Base-by-base conservation (phyloP, 2,329 filamentous ascomycete species). In the Tolypocladium cylindrosporum region DNA sequence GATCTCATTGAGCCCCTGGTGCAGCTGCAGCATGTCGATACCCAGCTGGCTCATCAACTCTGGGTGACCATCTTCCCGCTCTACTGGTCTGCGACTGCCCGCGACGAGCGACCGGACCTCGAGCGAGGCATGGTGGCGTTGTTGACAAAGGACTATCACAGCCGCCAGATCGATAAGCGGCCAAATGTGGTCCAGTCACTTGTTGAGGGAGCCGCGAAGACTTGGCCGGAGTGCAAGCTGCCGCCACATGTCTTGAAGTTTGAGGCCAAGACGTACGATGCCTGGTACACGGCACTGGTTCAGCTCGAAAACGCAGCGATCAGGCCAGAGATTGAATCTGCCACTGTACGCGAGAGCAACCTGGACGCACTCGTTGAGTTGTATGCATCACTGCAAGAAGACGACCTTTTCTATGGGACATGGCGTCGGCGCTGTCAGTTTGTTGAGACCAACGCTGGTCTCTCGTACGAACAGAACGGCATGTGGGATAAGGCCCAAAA, bases 401-500 rank as follows among this genome's bases (percentile, higher is more conserved):
- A 97, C 55, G 94, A 99, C 69, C 79, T 99, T 54, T 99, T 97
- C 72, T 97, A 99, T 63, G 94, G 94, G 10, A 95, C 92, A 0
- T 99, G 94, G 94, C 86, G 94, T 59, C 86, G 94, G 58, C 87
- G 94, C 52, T 96, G 92, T 71, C 91, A 96, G 64, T 99, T 96
- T 68, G 89, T 99, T 7, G 95, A 99, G 77, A 97, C 92, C 10
- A 99, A 99, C 69, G 91, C 94, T 16, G 94, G 92, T 1, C 78
- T 99, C 9, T 99, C 94, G 0, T 99, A 97, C 66, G 95, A 99
- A 75, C 95, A 99, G 70, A 96, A 96, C 66, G 94, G 94, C 54
- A 96, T 97, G 84, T 99, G 94, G 95, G 94, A 99, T 67, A 97
- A 97, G 74, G 92, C 95, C 1, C 95, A 99, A 74, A 89, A 90